phyloP scores from a whole-genome alignment of 345 rosid species.

The Lenwebbia sp. region DNA sequence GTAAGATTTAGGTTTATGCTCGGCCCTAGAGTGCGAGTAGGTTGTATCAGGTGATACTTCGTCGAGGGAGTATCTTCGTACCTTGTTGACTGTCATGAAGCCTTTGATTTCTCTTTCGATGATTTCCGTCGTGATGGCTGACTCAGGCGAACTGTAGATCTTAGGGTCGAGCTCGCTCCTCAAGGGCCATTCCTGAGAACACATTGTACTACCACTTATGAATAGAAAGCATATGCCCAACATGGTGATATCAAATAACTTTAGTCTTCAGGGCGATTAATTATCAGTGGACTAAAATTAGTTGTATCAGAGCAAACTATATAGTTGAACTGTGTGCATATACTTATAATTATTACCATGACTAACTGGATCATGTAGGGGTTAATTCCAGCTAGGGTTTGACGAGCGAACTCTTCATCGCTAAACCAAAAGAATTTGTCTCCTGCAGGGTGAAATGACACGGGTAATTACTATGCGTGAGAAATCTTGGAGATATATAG shows the following conservation, averaged over 20 bases:
- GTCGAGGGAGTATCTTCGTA: neutral
- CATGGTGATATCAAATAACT: neutral
- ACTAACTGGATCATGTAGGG: slow-evolving; percentile 45
- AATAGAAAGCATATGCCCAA: neutral
- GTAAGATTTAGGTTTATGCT: neutral
- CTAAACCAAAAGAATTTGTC: slow-evolving; percentile 62
- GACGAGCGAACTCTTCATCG: slow-evolving; percentile 68
- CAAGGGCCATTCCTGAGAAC: slow-evolving; percentile 72
- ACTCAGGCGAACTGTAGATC: slow-evolving; percentile 51
- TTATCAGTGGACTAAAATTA: neutral
- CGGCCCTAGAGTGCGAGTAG: neutral
- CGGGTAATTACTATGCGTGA: neutral
- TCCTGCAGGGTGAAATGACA: slow-evolving; percentile 19
- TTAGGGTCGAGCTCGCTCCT: slow-evolving; percentile 61
- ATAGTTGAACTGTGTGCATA: neutral
- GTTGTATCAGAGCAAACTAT: neutral
- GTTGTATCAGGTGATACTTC: neutral
- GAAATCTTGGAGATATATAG: too few species aligned
- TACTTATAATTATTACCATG: slow-evolving; percentile 20
- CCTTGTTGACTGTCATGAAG: slow-evolving; percentile 37
- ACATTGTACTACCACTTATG: neutral
- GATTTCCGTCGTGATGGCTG: slow-evolving; percentile 52
- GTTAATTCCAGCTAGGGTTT: slow-evolving; percentile 71
- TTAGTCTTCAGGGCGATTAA: neutral
- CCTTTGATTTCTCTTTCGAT: slow-evolving; percentile 48